Evolutionary conservation across 495 filamentous ascomycete species (phyloP).

Genomic region (Alectoria sarmentosa): DNA sequence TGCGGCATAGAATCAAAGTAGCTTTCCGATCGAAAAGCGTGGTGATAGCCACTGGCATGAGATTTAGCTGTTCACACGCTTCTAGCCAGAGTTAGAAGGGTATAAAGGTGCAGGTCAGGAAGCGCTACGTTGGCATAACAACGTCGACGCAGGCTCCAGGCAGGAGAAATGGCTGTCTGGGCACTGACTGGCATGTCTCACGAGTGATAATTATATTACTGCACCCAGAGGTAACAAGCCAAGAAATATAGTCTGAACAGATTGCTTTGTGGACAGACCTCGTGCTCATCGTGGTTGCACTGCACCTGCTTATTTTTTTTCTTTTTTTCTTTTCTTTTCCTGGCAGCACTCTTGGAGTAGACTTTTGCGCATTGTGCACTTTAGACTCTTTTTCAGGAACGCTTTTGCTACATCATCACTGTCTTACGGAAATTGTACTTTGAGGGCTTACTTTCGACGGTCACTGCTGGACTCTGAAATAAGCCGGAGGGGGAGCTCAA

Average conservation of each 20-base stretch:
- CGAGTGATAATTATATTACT: too few relatives aligned
- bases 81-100: neutral
- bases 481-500: neutral
- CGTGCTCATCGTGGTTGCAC: too few relatives aligned
- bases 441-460: neutral
- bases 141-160: neutral
- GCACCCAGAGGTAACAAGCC: neutral
- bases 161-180: too few relatives aligned
- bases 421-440: neutral
- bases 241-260: too few relatives aligned
- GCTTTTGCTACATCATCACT: neutral
- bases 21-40: neutral
- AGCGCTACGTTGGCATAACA: neutral
- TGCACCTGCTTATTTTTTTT: too few relatives aligned
- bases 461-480: neutral
- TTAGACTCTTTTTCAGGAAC: neutral
- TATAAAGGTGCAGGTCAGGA: neutral
- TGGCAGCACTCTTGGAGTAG: too few relatives aligned
- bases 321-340: too few relatives aligned
- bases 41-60: neutral
- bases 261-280: too few relatives aligned
- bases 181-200: too few relatives aligned
- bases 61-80: neutral
- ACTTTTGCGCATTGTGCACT: neutral
- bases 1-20: too few relatives aligned